Evolutionary conservation across 129 eudicot genomes (phyloP), one percentile per base, ranked within the genome.

Genomic region (Deinandra increscens): DNA sequence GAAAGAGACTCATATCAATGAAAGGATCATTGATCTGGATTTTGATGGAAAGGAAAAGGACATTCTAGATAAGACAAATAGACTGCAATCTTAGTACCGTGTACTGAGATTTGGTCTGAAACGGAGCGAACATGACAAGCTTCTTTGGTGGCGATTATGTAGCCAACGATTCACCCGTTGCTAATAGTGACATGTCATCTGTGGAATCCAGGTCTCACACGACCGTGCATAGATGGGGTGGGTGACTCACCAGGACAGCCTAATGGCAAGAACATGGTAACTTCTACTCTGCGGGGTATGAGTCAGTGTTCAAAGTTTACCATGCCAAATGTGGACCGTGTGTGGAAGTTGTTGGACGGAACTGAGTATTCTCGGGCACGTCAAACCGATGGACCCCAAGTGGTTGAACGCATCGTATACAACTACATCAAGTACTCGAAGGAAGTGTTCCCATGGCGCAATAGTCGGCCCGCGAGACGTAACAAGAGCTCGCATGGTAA

Each of bases 321-420:
- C 86, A 82, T 26, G 22, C 80, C n/a, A 0, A 82, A 82, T 20
- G 46, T 78, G 0, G 83, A 82, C 43, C 72, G 85, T 0, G 68
- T 81, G 85, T 81, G 85, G 85, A 49, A 29, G 1, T 1, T 67
- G 9, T n/a, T 72, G 85, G 81, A 76, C 51, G 37, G 54, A 46
- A 0, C 9, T 76, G 26, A 22, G 45, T 6, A 58, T 70, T 0
- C 19, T 17, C 6, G 46, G 48, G n/a, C 63, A 72, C 38, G 8
- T 17, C 1, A 86, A 84, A 1, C 65, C 66, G 14, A 17, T 26
- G 0, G 66, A 77, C 10, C n/a, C 44, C 0, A 89, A 87, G 43
- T 84, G 76, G 78, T 20, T 76, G 41, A 51, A 82, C n/a, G 60
- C 84, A 0, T 42, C 63, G 15, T 85, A 8, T 85, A 72, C 55